phyloP scores from a whole-genome alignment of 2,329 filamentous ascomycete species.

The Aureobasidium zeae region DNA sequence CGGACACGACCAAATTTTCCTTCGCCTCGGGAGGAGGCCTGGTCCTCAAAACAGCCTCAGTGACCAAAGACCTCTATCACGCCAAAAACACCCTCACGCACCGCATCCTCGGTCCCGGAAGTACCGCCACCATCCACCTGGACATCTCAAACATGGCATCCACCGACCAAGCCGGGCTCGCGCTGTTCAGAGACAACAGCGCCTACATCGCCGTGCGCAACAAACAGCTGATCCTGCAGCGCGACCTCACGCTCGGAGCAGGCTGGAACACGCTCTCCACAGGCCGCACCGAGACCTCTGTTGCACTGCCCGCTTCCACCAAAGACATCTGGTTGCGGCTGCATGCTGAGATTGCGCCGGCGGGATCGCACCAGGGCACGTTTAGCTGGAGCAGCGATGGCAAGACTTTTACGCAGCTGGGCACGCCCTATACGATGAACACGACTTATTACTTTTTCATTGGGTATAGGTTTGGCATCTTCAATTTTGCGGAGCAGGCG shows the following conservation, averaged over 20 bases:
- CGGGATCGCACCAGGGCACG: conserved; percentile 22
- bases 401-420: conserved; percentile 26
- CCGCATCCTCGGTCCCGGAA: conserved; percentile 33
- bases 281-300: conserved; percentile 24
- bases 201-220: conserved; percentile 39
- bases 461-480: conserved; percentile 32
- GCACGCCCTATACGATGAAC: conserved; percentile 26
- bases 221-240: conserved; percentile 30
- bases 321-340: conserved; percentile 29
- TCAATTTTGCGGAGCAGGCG: conserved; percentile 31
- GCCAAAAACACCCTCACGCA: conserved; percentile 37
- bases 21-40: conserved; percentile 36
- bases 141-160: conserved; percentile 41
- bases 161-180: conserved; percentile 46
- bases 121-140: conserved; percentile 42
- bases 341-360: conserved; percentile 30
- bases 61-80: conserved; percentile 42
- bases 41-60: conserved; percentile 40
- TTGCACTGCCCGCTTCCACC: conserved; percentile 15
- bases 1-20: conserved; percentile 40
- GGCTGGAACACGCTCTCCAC: conserved; percentile 28
- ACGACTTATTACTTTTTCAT: conserved; percentile 33
- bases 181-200: conserved; percentile 42
- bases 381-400: conserved; percentile 34
- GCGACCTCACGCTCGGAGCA: conserved; percentile 30